Evolutionary conservation across 805 yeast species (phyloP).

Genomic region (Candida cerambycidarum): DNA sequence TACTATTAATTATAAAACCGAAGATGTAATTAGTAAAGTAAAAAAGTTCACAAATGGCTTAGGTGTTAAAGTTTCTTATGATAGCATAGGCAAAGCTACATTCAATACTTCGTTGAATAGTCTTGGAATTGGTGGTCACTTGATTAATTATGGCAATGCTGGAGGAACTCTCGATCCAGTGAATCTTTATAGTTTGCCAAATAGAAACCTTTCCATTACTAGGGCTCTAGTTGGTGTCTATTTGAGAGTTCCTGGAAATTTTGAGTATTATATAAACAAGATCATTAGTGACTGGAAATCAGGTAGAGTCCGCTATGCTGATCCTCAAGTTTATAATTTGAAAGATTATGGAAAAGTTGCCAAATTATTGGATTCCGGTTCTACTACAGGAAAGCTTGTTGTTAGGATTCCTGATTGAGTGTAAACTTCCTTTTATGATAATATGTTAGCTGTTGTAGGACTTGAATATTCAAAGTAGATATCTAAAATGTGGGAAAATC

Average conservation of each 20-base stretch:
- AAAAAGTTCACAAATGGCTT: slow-evolving; percentile 51
- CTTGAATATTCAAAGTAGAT: too few species aligned
- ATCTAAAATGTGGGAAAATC: too few species aligned
- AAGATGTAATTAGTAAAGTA: slow-evolving; percentile 56
- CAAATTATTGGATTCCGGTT: slow-evolving; percentile 59
- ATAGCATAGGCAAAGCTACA: too few species aligned
- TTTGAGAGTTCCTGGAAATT: too few species aligned
- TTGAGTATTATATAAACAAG: too few species aligned
- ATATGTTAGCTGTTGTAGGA: too few species aligned
- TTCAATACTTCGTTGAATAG: slow-evolving; percentile 61
- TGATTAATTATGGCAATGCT: slow-evolving; percentile 80
- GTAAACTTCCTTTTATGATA: too few species aligned
- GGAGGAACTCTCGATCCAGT: slow-evolving; percentile 83
- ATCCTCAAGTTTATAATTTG: slow-evolving; percentile 56
- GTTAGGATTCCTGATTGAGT: slow-evolving; percentile 55
- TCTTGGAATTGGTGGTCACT: slow-evolving; percentile 68
- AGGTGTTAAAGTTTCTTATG: too few species aligned
- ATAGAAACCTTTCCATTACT: too few species aligned
- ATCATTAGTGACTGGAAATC: slow-evolving; percentile 1
- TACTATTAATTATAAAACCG: slow-evolving; percentile 54
- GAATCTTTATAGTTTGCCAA: too few species aligned
- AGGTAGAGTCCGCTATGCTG: slow-evolving; percentile 51
- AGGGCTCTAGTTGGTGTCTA: too few species aligned
- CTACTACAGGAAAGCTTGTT: slow-evolving; percentile 72
- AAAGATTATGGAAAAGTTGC: slow-evolving; percentile 64